These are phyloP conservation scores for Linnemannia hyalina DNA, from an alignment of 192 early-diverging fungal genomes.

Conservation along the genomic window DNA sequence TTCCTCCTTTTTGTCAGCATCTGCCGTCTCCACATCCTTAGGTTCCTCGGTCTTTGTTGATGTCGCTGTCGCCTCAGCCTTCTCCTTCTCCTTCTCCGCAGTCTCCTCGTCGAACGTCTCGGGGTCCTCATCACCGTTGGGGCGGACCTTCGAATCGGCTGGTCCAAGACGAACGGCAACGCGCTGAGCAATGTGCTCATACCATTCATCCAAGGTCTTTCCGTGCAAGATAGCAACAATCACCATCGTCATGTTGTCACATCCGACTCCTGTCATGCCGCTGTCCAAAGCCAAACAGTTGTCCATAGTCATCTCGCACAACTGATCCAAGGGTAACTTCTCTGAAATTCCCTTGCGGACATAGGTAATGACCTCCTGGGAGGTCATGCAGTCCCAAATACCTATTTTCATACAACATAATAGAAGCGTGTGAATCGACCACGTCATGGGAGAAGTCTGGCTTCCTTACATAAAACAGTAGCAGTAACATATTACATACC, in stretches of 20 bases:
- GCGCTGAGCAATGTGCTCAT: slow-evolving; percentile 58
- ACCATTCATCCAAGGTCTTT: slow-evolving; percentile 84
- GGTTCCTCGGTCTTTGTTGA: neutral
- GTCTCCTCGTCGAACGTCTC: slow-evolving; percentile 26
- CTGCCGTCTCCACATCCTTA: slow-evolving; percentile 1
- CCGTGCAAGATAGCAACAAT: slow-evolving; percentile 90
- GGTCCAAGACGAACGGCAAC: slow-evolving; percentile 36
- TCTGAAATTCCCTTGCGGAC: slow-evolving; percentile 69
- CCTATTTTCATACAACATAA: slow-evolving; percentile 61
- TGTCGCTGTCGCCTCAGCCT: neutral
- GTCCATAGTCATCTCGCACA: slow-evolving; percentile 93
- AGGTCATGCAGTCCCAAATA: slow-evolving; percentile 98
- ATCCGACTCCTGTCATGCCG: slow-evolving; percentile 92
- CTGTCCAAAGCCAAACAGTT: slow-evolving; percentile 89
- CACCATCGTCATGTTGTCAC: slow-evolving; percentile 99
- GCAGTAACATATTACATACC: slow-evolving; percentile 66
- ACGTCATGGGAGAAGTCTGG: no score
- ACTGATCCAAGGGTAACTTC: slow-evolving; percentile 53
- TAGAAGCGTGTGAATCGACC: neutral
- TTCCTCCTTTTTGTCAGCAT: neutral
- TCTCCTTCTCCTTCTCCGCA: neutral
- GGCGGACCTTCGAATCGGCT: slow-evolving; percentile 14
- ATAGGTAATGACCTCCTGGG: slow-evolving; percentile 90
- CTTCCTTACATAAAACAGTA: neutral
- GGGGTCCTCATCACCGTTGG: slow-evolving; percentile 44